Evolutionary conservation across 768 basidiomycete species (phyloP), one percentile per base, ranked within the genome.

Genomic region (Calvatia gigantea): DNA sequence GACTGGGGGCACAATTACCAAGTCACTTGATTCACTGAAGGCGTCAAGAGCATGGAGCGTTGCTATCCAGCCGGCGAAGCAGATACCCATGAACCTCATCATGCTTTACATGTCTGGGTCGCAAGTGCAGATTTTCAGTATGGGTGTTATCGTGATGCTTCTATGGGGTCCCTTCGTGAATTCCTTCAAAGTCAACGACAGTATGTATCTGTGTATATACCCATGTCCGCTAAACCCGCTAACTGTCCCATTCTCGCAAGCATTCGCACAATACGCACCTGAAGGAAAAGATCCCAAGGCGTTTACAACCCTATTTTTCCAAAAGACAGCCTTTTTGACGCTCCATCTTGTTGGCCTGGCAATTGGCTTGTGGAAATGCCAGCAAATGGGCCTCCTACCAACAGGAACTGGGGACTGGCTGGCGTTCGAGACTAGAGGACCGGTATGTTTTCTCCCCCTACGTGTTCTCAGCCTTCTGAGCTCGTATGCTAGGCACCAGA

Each of bases 51-150:
- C 92, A 39, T 91, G 92, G 89, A 91, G 93, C 59, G 76, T 91
- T 38, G 92, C 92, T 35, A 80, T 86, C 46, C 75, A 82, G 3
- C 94, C 94, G 1, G 91, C 90, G 31, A 97, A 98, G 70, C 84
- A 86, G 12, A 78, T 98, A 25, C 94, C 94, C 3, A 97, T 97
- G 95, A 94, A 98, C 65, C 93, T 88, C 4, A 89, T 98, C 74
- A 98, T 98, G 95, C 79, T 98, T 31, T 98, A 98, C 81, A 96
- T 98, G 90, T 95, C 94, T 19, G 95, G 95, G 32, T 87, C 92
- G 11, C 92, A 93, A 47, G 89, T 98, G 12, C 95, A 98, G 70
- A 88, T 98, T 39, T 97, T 98, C 70, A 95, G 93, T 72, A 92
- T 98, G 77, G 94, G 95, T 31, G 95, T 94, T 68, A 89, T 98